Evolutionary conservation across 2,329 filamentous ascomycete genomes (phyloP).

Genomic region (Mycosphaerella arachidis): DNA sequence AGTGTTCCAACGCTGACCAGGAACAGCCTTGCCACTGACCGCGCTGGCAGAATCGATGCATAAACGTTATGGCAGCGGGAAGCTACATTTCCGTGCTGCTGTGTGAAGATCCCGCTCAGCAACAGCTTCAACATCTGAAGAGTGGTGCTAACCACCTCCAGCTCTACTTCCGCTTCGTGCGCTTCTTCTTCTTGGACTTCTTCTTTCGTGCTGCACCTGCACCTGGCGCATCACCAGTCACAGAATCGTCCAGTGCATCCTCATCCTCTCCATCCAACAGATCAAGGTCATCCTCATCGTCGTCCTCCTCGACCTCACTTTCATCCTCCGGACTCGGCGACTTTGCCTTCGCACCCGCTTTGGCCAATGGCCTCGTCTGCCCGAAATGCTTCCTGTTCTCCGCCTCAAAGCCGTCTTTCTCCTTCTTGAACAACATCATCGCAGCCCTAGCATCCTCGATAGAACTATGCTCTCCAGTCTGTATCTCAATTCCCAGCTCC

Average conservation of each 20-base stretch:
- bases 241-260: constrained; percentile 21
- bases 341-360: constrained; percentile 14
- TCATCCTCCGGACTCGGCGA: constrained; percentile 20
- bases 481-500: constrained; percentile 56
- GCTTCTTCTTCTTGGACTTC: constrained; percentile 34
- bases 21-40: too few species aligned
- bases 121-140: neutral
- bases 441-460: constrained; percentile 78
- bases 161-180: constrained; percentile 30
- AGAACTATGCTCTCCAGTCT: constrained; percentile 57
- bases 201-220: constrained; percentile 31
- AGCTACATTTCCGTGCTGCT: neutral
- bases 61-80: too few species aligned
- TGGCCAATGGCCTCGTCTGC: constrained; percentile 19
- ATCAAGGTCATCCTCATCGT: constrained; percentile 24
- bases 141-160: neutral
- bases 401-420: constrained; percentile 80
- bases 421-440: constrained; percentile 80
- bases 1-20: too few species aligned
- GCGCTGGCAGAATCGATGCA: too few species aligned
- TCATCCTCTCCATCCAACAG: constrained; percentile 29
- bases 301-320: constrained; percentile 22
- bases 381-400: constrained; percentile 67
- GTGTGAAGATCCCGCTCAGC: neutral
- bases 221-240: constrained; percentile 26